Base-by-base conservation (phyloP, 1,139 yeast species). In the Hemisphaericaspora subhashii region DNA sequence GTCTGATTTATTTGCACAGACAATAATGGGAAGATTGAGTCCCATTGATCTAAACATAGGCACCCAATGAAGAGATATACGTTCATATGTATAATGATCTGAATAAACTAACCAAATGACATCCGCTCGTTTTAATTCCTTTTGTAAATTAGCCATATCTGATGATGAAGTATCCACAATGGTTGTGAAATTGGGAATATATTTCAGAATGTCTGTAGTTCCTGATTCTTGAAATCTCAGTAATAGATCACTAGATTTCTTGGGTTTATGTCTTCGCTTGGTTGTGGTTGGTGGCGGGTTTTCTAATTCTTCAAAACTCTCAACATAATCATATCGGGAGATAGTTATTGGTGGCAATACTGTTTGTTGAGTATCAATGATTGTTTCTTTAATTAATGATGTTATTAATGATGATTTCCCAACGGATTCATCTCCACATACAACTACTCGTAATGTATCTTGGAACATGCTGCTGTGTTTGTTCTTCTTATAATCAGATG, bases 361-460 rank as follows among this genome's bases (percentile, higher is more conserved):
- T 38, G 82, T 77, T 53, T 86, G 94, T 29, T 86, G 95, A 20
- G 87, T 75, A 45, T 81, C 81, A 0, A 86, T 81, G 54, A 80
- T 87, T 24, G 80, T 75, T 50, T 86, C 96, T 59, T 88, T 90
- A 28, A 88, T 82, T 18, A 92, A 68, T 0, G 95, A 74, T 0
- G 94, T 82, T 26, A 92, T 79, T 31, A 92, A 64, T 20, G 90
- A 71, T 8, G 84, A 82, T 57, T 87, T 87, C 1, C 96, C 96
- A 10, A 87, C 96, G 6, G 83, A 86, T 46, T 88, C 96, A 60
- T 92, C 98, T n/a, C 98, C 98, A 60, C 97, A 89, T 0, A 92
- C 84, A 2, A 88, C 96, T 1, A 92, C 83, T 43, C 94, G 58
- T 28, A 86, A 73, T 2, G 80, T 72, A 35, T 76, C 79, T 54